Base-by-base conservation (phyloP, 1,284 basidiomycete genomes). In the Sporisorium sorghi region DNA sequence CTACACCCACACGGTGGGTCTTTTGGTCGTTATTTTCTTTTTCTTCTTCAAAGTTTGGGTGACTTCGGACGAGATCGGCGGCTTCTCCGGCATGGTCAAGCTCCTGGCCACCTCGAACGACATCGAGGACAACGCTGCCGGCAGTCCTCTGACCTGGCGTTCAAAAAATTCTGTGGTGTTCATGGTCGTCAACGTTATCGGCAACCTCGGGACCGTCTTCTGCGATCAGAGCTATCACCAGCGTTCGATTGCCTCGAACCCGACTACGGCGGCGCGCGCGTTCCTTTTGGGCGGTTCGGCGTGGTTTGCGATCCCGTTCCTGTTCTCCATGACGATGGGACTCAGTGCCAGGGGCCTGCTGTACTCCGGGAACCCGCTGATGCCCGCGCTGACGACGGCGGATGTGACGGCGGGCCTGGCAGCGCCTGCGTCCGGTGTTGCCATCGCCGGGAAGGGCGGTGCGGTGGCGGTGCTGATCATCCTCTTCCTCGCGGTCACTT, bases 211-310 rank as follows among this genome's bases (percentile, higher is more conserved):
- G 0, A 77, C 76, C 9, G 92, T 93, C 5, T 92, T 92, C 84
- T 88, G 89, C 78, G 91, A 92, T 67, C 87, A 88, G 79, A 83
- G 83, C 43, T 86, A 85, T 63, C 82, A 83, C 90, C 93, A 95
- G 84, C 89, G 93, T 33, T 93, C 93, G 2, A 94, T 96, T 78
- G 93, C 94, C 0, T 91, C 90, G 62, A 87, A 90, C 28, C 93
- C 93, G 0, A 89, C 89, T 1, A 91, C 89, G n/a, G 91, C 91
- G 26, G 92, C 94, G 50, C 92, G 92, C 83, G 94, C 92, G 0
- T 97, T 94, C 86, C 86, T 96, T 10, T 87, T 93, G 23, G 94
- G 93, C 50, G 94, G 94, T n/a, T 84, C 94, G 24, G 89, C 88
- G 0, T 90, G 89, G 89, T 89, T 89, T 60, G 88, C 88, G 4